Percentiles rank a stretch among this genome's conserved stretches.
These are phyloP conservation scores for Lepidium africanum DNA, from an alignment of 345 rosid species.

Conservation along the genomic window DNA sequence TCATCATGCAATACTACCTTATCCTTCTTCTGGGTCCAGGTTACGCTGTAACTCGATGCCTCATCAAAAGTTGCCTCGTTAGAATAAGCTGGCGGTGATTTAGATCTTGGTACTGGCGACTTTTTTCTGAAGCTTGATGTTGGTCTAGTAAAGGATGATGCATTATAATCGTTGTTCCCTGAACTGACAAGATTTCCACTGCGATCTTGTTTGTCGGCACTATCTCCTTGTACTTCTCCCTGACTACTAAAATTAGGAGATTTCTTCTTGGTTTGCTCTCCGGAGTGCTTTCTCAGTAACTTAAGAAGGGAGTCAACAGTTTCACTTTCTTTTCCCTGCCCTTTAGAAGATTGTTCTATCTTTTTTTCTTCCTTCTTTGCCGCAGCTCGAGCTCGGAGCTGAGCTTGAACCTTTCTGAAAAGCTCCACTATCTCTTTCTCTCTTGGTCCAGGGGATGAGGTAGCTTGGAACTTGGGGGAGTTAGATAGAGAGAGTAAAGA, in stretches of 20 bases:
- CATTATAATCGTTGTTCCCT: slow-evolving; percentile 26
- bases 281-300: slow-evolving; percentile 74
- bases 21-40: slow-evolving; percentile 34
- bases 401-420: slow-evolving; percentile 82
- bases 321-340: slow-evolving; percentile 58
- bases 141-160: slow-evolving; percentile 52
- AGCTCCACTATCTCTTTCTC: slow-evolving; percentile 90
- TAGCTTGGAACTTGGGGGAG: slow-evolving; percentile 64
- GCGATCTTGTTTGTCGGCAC: slow-evolving; percentile 31
- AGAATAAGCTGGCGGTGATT: slow-evolving; percentile 43
- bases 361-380: slow-evolving; percentile 56
- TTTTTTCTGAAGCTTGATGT: slow-evolving; percentile 66
- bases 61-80: slow-evolving; percentile 37
- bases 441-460: slow-evolving; percentile 63
- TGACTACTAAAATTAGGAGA: slow-evolving; percentile 23
- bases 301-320: slow-evolving; percentile 77
- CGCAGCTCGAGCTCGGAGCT: slow-evolving; percentile 78
- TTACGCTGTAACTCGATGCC: slow-evolving; percentile 20
- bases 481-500: slow-evolving; percentile 49
- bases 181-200: slow-evolving; percentile 16
- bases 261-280: slow-evolving; percentile 53
- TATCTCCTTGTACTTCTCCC: slow-evolving; percentile 20
- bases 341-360: slow-evolving; percentile 39
- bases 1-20: slow-evolving; percentile 29
- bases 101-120: slow-evolving; percentile 60